phyloP scores from a whole-genome alignment of 352 stramenopile species.

The Thalassiosira livingstoniorum region DNA sequence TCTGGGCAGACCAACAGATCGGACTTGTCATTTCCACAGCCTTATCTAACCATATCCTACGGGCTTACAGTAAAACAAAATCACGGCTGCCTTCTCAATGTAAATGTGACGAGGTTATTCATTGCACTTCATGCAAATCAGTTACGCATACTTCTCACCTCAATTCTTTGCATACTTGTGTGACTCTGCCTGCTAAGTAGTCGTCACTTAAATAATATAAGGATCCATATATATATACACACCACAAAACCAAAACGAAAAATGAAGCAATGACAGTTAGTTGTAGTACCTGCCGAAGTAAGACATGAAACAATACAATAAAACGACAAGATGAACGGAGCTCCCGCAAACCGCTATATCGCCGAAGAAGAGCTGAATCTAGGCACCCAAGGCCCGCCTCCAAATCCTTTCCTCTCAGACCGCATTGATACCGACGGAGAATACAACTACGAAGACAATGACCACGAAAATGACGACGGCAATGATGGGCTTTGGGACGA shows the following conservation, averaged over 20 bases:
- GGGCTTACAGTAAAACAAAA: too few relatives aligned
- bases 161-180: too few relatives aligned
- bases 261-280: not conserved
- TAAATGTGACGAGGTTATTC: too few relatives aligned
- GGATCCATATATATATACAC: too few relatives aligned
- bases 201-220: too few relatives aligned
- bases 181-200: too few relatives aligned
- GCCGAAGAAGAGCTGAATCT: conserved; percentile 33
- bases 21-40: too few relatives aligned
- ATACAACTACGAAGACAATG: not conserved
- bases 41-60: too few relatives aligned
- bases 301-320: not conserved
- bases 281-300: not conserved
- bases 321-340: conserved; percentile 21
- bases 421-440: conserved; percentile 1
- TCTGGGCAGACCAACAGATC: too few relatives aligned
- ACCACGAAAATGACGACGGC: conserved; percentile 3
- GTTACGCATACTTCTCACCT: too few relatives aligned
- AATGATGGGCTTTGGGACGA: conserved; percentile 13
- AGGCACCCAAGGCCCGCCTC: not conserved
- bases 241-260: not conserved
- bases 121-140: too few relatives aligned
- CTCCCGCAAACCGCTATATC: conserved; percentile 10
- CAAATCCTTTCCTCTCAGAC: conserved; percentile 16
- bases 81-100: too few relatives aligned